Evolutionary conservation across 495 filamentous ascomycete species (phyloP).

Genomic region (Echria macrotheca): DNA sequence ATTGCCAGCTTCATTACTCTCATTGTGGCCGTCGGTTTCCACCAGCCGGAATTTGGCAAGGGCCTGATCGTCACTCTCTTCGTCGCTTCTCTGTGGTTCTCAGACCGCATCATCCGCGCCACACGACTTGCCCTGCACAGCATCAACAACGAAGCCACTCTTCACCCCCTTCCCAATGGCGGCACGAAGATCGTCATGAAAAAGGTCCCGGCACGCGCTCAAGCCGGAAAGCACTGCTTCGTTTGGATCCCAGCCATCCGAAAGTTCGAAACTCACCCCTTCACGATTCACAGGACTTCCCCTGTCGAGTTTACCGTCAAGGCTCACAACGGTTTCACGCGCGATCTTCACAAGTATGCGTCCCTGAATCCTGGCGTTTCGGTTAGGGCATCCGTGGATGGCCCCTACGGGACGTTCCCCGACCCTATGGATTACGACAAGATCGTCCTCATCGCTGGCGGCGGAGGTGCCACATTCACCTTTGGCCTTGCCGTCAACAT

Average conservation of each 20-base stretch:
- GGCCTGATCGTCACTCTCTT: slow-evolving; percentile 41
- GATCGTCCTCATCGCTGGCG: slow-evolving; percentile 54
- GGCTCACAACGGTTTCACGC: slow-evolving; percentile 52
- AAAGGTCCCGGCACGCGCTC: slow-evolving; percentile 37
- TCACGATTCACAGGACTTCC: slow-evolving; percentile 51
- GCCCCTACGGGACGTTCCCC: slow-evolving; percentile 53
- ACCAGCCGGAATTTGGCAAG: slow-evolving; percentile 44
- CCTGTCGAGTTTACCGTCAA: slow-evolving; percentile 52
- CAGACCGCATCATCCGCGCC: slow-evolving; percentile 48
- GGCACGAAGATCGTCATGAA: slow-evolving; percentile 52
- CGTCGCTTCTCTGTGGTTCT: slow-evolving; percentile 43
- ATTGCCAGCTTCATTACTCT: slow-evolving; percentile 46
- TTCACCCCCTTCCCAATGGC: slow-evolving; percentile 50
- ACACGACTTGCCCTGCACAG: slow-evolving; percentile 43
- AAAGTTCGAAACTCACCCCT: slow-evolving; percentile 54
- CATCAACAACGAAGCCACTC: slow-evolving; percentile 49
- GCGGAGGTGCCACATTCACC: slow-evolving; percentile 54
- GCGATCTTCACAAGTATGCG: slow-evolving; percentile 48
- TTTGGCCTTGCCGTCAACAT: slow-evolving; percentile 49
- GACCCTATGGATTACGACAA: slow-evolving; percentile 52
- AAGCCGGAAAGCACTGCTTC: slow-evolving; percentile 56
- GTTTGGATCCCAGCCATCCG: slow-evolving; percentile 56
- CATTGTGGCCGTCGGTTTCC: slow-evolving; percentile 47
- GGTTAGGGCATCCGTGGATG: slow-evolving; percentile 50
- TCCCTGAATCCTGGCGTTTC: slow-evolving; percentile 39